Percentiles rank a stretch among this genome's conserved stretches.
Evolutionary conservation across 1,284 basidiomycete genomes (phyloP).

Genomic region (Coniferiporia weirii): DNA sequence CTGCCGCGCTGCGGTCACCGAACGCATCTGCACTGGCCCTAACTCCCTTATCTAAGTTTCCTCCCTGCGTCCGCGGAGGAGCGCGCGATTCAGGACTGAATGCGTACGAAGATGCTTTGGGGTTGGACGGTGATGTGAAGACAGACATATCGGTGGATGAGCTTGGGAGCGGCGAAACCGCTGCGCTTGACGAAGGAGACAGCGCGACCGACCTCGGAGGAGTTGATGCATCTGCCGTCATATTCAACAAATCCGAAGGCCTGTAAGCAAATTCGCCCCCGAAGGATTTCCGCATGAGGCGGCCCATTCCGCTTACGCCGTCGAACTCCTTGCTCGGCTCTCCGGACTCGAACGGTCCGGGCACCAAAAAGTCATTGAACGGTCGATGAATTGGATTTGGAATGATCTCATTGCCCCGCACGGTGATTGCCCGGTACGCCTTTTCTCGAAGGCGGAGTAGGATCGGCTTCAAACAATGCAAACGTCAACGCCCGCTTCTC

Average conservation of each 20-base stretch:
- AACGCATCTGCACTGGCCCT: not conserved
- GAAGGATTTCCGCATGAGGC: not conserved
- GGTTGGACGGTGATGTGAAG: not conserved
- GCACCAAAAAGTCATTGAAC: not conserved
- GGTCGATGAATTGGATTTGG: not conserved
- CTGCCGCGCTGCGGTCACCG: no score
- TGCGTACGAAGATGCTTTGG: not conserved
- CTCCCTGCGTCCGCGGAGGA: not conserved
- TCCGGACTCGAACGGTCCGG: not conserved
- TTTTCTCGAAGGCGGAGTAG: slow-evolving; percentile 9
- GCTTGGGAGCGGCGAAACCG: not conserved
- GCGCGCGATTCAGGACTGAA: not conserved
- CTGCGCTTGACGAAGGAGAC: not conserved
- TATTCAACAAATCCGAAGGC: not conserved
- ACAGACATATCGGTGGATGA: not conserved
- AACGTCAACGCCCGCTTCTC: not conserved
- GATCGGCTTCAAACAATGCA: not conserved
- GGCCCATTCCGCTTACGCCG: not conserved
- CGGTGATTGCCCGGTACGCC: not conserved
- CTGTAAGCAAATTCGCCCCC: not conserved
- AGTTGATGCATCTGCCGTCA: not conserved
- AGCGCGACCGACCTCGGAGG: not conserved
- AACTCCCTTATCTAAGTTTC: not conserved
- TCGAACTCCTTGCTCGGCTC: not conserved
- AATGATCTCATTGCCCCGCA: not conserved